Evolutionary conservation across 805 yeast species (phyloP).

Genomic region (Millerozyma acaciae): DNA sequence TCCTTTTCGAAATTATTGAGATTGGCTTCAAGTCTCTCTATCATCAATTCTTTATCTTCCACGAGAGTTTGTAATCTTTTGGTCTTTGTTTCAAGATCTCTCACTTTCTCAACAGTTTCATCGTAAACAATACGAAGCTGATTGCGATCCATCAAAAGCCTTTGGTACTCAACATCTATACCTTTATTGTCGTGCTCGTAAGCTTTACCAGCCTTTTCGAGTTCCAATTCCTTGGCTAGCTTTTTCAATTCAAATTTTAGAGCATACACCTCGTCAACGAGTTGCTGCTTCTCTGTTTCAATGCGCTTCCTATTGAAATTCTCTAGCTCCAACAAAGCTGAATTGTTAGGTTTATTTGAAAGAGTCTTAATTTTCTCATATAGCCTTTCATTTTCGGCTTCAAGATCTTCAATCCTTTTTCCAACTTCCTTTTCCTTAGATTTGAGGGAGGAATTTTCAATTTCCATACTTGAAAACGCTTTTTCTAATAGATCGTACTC

Average conservation of each 20-base stretch:
- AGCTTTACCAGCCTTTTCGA: constrained; percentile 17
- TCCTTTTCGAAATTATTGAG: constrained; percentile 27
- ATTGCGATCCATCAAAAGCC: constrained; percentile 7
- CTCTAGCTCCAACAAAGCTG: constrained; percentile 22
- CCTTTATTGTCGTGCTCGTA: constrained; percentile 1
- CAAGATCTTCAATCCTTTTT: constrained; percentile 19
- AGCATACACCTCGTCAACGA: constrained; percentile 27
- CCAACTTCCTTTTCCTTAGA: constrained; percentile 10
- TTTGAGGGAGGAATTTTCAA: constrained; percentile 21
- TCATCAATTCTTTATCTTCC: constrained; percentile 33
- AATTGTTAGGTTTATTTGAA: constrained; percentile 8
- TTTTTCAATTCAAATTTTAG: constrained; percentile 33
- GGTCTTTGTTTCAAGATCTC: constrained; percentile 15
- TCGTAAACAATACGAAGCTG: constrained; percentile 20
- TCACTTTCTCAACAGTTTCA: constrained; percentile 5
- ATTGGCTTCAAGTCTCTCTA: constrained; percentile 29
- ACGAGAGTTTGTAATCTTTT: constrained; percentile 15
- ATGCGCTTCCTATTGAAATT: constrained; percentile 16
- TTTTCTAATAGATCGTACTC: constrained; percentile 24
- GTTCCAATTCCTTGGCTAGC: constrained; percentile 33
- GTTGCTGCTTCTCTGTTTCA: constrained; percentile 26
- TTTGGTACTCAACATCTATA: constrained; percentile 12
- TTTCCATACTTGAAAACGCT: constrained; percentile 19
- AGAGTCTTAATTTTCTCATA: constrained; percentile 15
- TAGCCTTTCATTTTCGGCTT: constrained; percentile 26